These are phyloP conservation scores for Colletotrichum filicis DNA, from an alignment of 2,329 filamentous ascomycete genomes.

Conservation along the genomic window DNA sequence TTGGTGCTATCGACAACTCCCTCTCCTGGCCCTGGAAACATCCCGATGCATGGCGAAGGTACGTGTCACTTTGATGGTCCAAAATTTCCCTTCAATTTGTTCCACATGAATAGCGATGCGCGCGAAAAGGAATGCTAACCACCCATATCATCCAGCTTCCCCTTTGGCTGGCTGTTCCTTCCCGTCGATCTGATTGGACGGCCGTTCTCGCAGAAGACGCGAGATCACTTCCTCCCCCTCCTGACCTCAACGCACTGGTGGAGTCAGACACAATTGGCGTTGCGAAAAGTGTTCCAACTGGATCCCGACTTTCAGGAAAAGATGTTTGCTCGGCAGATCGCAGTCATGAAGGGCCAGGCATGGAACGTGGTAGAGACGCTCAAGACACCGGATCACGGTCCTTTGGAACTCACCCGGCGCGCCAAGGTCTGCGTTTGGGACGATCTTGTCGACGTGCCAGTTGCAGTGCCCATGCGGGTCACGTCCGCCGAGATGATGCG, in stretches of 20 bases:
- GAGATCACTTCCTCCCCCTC: conserved; percentile 94
- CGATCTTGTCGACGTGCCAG: conserved; percentile 93
- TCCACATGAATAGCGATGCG: neutral
- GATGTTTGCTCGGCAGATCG: conserved; percentile 99
- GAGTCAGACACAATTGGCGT: conserved; percentile 89
- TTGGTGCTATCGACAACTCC: conserved; percentile 98
- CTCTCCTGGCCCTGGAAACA: conserved; percentile 99
- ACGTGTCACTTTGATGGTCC: conserved; percentile 31
- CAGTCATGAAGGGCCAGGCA: conserved; percentile 98
- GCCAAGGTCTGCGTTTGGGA: conserved; percentile 98
- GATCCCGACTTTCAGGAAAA: conserved; percentile 97
- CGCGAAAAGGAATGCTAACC: conserved; percentile 11
- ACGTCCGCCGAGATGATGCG: conserved; percentile 87
- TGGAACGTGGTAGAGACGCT: conserved; percentile 99
- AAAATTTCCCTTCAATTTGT: neutral
- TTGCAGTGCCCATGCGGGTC: conserved; percentile 88
- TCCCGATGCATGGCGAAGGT: conserved; percentile 84
- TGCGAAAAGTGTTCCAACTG: conserved; percentile 88
- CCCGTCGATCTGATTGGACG: conserved; percentile 96
- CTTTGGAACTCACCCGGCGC: conserved; percentile 89
- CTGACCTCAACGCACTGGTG: conserved; percentile 97
- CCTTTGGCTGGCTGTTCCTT: conserved; percentile 97
- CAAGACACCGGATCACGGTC: conserved; percentile 91
- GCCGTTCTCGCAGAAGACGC: conserved; percentile 93
- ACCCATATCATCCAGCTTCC: conserved; percentile 73